A percentile compares a stretch with the other conserved stretches of the same genome.
Evolutionary conservation across 352 stramenopile species (phyloP).

Genomic region (Phytophthora chlamydospora): DNA sequence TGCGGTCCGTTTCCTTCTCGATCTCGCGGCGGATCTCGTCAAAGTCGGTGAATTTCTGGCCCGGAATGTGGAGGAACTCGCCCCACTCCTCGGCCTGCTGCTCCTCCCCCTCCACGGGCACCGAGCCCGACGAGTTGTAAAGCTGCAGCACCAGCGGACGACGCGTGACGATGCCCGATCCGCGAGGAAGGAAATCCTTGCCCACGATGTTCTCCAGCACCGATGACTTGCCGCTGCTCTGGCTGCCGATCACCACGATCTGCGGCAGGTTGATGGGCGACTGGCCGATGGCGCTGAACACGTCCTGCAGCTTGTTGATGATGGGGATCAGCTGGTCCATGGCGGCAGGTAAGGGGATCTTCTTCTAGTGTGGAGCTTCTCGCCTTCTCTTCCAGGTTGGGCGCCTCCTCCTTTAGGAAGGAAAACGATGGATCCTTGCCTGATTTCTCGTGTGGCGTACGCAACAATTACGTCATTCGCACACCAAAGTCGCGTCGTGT

Average conservation of each 20-base stretch:
- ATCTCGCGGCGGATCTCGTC: constrained; percentile 98
- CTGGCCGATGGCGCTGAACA: constrained; percentile 96
- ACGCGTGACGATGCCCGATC: constrained; percentile 98
- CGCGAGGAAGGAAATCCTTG: constrained; percentile 96
- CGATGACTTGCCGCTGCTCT: constrained; percentile 96
- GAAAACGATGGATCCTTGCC: too few species aligned
- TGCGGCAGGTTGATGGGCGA: constrained; percentile 96
- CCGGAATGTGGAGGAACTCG: constrained; percentile 98
- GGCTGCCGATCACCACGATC: constrained; percentile 98
- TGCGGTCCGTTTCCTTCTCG: constrained; percentile 96
- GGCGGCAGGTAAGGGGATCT: background rate
- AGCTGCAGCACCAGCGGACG: constrained; percentile 98
- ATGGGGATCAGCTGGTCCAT: constrained; percentile 99
- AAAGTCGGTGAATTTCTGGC: constrained; percentile 97
- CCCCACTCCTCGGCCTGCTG: constrained; percentile 92
- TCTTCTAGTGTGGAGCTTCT: background rate
- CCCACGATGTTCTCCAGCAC: constrained; percentile 96
- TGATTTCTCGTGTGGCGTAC: too few species aligned
- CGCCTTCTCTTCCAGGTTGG: constrained; percentile 1
- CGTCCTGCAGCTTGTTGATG: constrained; percentile 99
- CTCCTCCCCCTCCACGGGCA: constrained; percentile 24
- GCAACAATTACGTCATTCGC: too few species aligned
- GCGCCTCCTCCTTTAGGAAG: background rate
- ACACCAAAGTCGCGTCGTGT: too few species aligned
- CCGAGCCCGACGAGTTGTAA: constrained; percentile 87